Evolutionary conservation across 257 asterid species (phyloP), one percentile per base, ranked within the genome.

Genomic region (Fraxinus excelsior): DNA sequence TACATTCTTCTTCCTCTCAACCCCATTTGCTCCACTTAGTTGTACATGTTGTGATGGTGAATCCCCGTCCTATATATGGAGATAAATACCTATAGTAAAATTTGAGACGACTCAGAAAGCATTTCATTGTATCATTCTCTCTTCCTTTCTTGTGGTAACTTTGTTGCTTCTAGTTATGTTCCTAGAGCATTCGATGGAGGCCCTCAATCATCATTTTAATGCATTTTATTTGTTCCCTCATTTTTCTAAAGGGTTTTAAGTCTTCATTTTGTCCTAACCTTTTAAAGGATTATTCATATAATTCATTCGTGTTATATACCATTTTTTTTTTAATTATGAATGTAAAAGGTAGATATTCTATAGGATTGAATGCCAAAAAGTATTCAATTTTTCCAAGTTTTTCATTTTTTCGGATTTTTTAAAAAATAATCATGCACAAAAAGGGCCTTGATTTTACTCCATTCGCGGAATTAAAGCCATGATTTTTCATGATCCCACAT

Each of bases 1-100:
- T 75, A 67, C 80, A 68, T 78, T 78, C 76, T 66, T 76, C 53
- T 28, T 73, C 67, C n/a, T 60, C 5, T 34, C 31, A 67, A 14
- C 40, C 8, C 37, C 72, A 68, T 69, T 35, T 51, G 7, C 51
- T 69, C 51, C 67, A 7, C 26, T 1, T 23, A 7, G 9, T 3
- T 35, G 23, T 21, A n/a, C 62, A 25, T 31, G 8, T 18, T 6
- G 21, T 56, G 69, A 35, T 3, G 29, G 38, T 37, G 3, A n/a
- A 32, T 26, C 35, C 1, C 13, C 2, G 2, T 62, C 18, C 68
- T 62, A 62, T 60, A 21, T 60, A 21, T 9, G 31, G 16, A 26
- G 68, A 9, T 60, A 2, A n/a, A 56, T 56, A n/a, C 3, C 65
- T 6, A 7, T 56, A 28, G 7, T 23, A 2, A 56, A 23, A 3